Base-by-base conservation (phyloP, 169 alveolate genomes). In the Plasmodium sp. region DNA sequence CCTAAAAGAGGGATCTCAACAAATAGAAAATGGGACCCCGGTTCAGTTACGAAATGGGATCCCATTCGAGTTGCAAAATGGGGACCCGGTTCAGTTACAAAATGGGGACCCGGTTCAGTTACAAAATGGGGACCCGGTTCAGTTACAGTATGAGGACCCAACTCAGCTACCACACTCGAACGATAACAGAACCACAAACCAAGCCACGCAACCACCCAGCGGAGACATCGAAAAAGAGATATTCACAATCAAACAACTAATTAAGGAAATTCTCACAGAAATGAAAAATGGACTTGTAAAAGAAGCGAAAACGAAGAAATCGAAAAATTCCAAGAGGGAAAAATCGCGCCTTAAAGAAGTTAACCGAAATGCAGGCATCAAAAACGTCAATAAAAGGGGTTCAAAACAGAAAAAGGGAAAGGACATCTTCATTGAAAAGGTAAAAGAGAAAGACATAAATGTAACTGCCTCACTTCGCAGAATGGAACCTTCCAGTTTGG, bases 181-280 rank as follows among this genome's bases (percentile, higher is more conserved):
- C 4, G 43, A 34, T 33, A 27, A 31, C 4, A 51, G 10, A 43
- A 80, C 45, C 7, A 18, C n/a, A 18, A 43, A 18, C 45, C 45
- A 84, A 39, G 39, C 79, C 9, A 54, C 45, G 27, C 74, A 84
- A 84, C 81, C 31, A 18, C 31, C 48, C 33, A 36, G 36, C 74
- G 51, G 45, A 34, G 83, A 84, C 27, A 67, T 84, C 27, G 92
- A 84, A 84, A 62, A 84, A 71, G 83, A 84, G 33, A 84, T 84
- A 41, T 22, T 84, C 45, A 56, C 72, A 45, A 71, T 84, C 45
- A 84, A 84, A 84, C 18, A 84, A 18, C 54, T 84, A 39, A 84
- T 84, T n/a, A 62, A 67, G 33, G 92, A 71, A 71, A 43, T 71
- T 36, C 72, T 84, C 10, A 18, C 34, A 39, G 92, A 84, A 84